These are phyloP conservation scores for Rhizopogon sp. DNA, from an alignment of 768 basidiomycete species.

Conservation along the genomic window DNA sequence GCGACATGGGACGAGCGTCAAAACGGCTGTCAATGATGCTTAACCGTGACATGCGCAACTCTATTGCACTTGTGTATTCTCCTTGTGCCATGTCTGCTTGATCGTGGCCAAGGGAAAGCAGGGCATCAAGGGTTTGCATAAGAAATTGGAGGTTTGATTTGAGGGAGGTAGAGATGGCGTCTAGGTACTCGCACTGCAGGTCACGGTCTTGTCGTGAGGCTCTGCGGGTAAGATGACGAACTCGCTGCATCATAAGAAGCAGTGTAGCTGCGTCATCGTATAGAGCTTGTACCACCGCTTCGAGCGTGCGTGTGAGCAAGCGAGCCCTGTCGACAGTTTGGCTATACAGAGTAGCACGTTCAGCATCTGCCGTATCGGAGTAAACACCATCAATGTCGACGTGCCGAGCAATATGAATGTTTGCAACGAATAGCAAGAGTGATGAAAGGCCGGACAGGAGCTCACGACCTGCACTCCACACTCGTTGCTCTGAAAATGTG, in stretches of 20 bases:
- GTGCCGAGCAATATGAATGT: constrained; percentile 74
- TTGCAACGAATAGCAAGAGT: constrained; percentile 55
- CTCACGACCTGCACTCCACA: constrained; percentile 39
- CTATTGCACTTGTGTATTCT: constrained; percentile 71
- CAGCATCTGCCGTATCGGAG: constrained; percentile 36
- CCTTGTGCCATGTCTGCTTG: constrained; percentile 66
- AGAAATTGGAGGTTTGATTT: constrained; percentile 52
- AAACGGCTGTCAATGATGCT: constrained; percentile 54
- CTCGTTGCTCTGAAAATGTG: constrained; percentile 17
- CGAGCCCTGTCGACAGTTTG: constrained; percentile 69
- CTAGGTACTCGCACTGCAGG: constrained; percentile 36
- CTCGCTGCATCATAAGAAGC: constrained; percentile 50
- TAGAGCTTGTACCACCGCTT: constrained; percentile 63
- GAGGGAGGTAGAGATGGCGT: constrained; percentile 46
- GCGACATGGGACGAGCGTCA: constrained; percentile 36
- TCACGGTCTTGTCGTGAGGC: constrained; percentile 12
- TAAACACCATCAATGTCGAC: constrained; percentile 79
- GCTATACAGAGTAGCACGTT: constrained; percentile 48
- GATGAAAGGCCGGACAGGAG: constrained; percentile 51
- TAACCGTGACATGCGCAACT: constrained; percentile 70
- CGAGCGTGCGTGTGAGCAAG: constrained; percentile 61
- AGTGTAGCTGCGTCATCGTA: constrained; percentile 68
- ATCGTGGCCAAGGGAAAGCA: constrained; percentile 61
- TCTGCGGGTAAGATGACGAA: constrained; percentile 12
- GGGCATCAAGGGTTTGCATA: constrained; percentile 54